Evolutionary conservation across 2,329 filamentous ascomycete genomes (phyloP), one percentile per base, ranked within the genome.

Genomic region (Mycosphaerella sp.): DNA sequence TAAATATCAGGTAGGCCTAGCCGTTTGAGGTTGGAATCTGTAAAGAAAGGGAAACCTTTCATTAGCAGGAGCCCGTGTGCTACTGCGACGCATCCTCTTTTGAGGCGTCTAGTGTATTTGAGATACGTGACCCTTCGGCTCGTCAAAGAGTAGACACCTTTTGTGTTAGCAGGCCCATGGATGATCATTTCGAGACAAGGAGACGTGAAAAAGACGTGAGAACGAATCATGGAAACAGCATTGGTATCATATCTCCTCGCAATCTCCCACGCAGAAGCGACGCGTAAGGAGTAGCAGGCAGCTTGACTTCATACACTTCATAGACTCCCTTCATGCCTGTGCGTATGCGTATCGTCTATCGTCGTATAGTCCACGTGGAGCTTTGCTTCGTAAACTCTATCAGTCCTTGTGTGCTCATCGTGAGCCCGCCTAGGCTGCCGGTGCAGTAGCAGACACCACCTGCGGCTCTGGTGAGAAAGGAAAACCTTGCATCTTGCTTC

Each of bases 401-500:
- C 47, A 9, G 3, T 38, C 34, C 6, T 44, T 44, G 2, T 29
- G 17, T 23, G 12, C 11, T 26, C 5, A 1, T 21, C 23, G 1
- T 44, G 17, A 17, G 1, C 31, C 41, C n/a, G 32, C 38, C 47
- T 51, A 51, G 23, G 48, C 48, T 12, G 48, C 48, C 8, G 48
- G 48, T 2, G 48, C 48, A 11, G 48, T 41, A 21, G 44, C 31
- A 7, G 39, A 36, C 31, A 51, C 26, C 32, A 51, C 42, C 32
- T 51, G 29, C 10, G 48, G 48, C 32, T 45, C 45, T 31, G 48
- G 31, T 14, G 48, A 41, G 32, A 51, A 45, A 2, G 48, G 48
- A 10, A 51, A 51, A n/a, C 48, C 48, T 14, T 38, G n/a, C 11
- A 51, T 31, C 41, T 26, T 51, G 48, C 48, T 51, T 45, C 48